Evolutionary conservation across 2,329 filamentous ascomycete genomes (phyloP).

Genomic region (Onygena corvina): DNA sequence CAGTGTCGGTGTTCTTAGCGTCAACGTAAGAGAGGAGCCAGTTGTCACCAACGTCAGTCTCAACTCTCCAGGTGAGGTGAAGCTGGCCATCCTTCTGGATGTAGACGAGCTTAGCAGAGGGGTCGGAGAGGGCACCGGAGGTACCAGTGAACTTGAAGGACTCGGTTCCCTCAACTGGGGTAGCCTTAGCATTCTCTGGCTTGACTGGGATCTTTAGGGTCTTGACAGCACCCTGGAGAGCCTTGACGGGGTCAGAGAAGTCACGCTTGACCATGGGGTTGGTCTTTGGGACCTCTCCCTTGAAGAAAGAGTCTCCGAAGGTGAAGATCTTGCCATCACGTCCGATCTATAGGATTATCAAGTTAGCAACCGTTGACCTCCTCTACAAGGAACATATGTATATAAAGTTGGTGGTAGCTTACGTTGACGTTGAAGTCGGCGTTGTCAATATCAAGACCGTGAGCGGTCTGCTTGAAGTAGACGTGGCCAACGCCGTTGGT

Average conservation of each 20-base stretch:
- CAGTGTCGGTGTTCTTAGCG: slow-evolving; percentile 12
- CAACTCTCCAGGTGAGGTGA: slow-evolving; percentile 13
- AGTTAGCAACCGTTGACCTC: neutral
- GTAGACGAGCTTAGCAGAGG: slow-evolving; percentile 12
- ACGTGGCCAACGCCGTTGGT: slow-evolving; percentile 14
- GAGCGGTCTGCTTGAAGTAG: slow-evolving; percentile 12
- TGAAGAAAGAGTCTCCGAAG: slow-evolving; percentile 13
- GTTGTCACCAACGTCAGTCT: slow-evolving; percentile 15
- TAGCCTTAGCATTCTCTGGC: slow-evolving; percentile 10
- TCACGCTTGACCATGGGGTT: slow-evolving; percentile 11
- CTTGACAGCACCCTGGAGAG: slow-evolving; percentile 10
- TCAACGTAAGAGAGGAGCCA: slow-evolving; percentile 15
- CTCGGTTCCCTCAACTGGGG: slow-evolving; percentile 9
- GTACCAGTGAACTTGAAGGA: slow-evolving; percentile 13
- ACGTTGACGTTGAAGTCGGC: slow-evolving; percentile 15
- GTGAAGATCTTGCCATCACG: slow-evolving; percentile 14
- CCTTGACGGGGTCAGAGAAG: slow-evolving; percentile 11
- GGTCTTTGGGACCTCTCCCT: slow-evolving; percentile 11
- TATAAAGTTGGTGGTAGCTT: neutral
- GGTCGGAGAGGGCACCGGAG: slow-evolving; percentile 12
- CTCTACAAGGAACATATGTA: neutral
- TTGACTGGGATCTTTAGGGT: slow-evolving; percentile 11
- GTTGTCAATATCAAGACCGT: slow-evolving; percentile 13
- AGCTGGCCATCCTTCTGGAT: slow-evolving; percentile 12
- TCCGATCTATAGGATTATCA: slow-evolving; percentile 6